A percentile compares a stretch with the other conserved stretches of the same genome.
Evolutionary conservation across 2,329 filamentous ascomycete species (phyloP).

Genomic region (Lasiodiplodia gonubiensis): DNA sequence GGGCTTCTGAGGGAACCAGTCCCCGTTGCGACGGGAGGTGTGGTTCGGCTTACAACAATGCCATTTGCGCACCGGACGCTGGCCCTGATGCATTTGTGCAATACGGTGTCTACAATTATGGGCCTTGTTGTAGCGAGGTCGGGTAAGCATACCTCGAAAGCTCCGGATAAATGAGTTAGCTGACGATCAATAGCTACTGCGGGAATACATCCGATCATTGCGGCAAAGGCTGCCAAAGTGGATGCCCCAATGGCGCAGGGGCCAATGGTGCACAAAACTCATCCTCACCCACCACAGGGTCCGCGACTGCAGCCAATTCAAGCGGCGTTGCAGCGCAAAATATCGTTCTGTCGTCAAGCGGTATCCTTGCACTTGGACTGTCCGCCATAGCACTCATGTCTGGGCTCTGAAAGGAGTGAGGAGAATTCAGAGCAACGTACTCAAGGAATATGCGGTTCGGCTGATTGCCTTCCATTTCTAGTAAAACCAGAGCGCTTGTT

Average conservation of each 20-base stretch:
- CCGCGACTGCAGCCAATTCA: background rate
- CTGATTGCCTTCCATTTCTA: too few species aligned
- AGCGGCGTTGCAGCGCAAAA: background rate
- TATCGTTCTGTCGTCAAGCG: background rate
- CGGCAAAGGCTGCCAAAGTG: background rate
- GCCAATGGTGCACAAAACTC: background rate
- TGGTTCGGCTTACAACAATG: background rate
- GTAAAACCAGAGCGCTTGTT: too few species aligned
- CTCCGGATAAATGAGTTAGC: background rate
- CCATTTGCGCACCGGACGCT: background rate
- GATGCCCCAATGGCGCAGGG: background rate
- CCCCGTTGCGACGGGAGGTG: constrained; percentile 16
- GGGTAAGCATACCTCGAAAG: background rate
- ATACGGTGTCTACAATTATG: constrained; percentile 4
- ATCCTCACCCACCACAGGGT: background rate
- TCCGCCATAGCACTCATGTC: background rate
- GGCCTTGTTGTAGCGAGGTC: constrained; percentile 4
- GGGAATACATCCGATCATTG: constrained; percentile 7
- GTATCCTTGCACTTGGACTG: background rate
- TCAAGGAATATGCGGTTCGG: too few species aligned
- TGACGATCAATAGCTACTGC: background rate
- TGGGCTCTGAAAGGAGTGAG: background rate
- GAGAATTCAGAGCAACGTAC: too few species aligned
- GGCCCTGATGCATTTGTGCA: background rate
- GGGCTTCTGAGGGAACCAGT: background rate